Evolutionary conservation across 225 moss, liverwort and hornwort species (phyloP), one percentile per base, ranked within the genome.

Genomic region (Bryoerythrophyllum caledonicum): DNA sequence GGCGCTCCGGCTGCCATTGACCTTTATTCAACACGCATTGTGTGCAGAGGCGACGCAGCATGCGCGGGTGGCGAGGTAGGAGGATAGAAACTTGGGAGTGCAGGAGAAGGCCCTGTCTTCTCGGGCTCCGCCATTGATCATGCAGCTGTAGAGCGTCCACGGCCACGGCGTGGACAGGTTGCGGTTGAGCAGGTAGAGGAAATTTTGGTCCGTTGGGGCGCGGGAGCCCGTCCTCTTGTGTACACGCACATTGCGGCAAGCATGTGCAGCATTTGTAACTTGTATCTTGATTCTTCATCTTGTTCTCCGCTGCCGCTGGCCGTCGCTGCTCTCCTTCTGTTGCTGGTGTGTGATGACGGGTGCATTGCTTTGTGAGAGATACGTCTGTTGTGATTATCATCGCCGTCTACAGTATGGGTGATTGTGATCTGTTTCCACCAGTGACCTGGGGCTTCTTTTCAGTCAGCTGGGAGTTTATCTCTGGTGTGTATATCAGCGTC

Each of bases 11-110:
- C 14, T 10, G 21, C 5, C 20, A 19, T 28, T 20, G 23, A 10
- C 17, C 61, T 10, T n/a, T 58, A 26, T 78, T 65, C 59, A 82
- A 85, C 87, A 82, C 85, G 55, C 82, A 88, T 88, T 88, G 85
- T 88, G 85, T 85, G 60, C 72, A 75, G 82, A 77, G 74, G 77
- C 76, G 64, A 77, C 54, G 48, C 70, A 70, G 63, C 51, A 59
- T 41, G 38, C 64, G 19, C 70, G 0, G 46, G 67, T 67, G 2
- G 54, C 67, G 61, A 68, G 72, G 73, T 58, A 43, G 72, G 19
- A 52, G 68, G 59, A 28, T 27, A 49, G 48, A 14, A 7, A 49
- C 5, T 30, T 64, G 16, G 72, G 53, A 2, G 73, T 17, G 17
- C 49, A 25, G 25, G 24, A 32, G 63, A 43, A 32, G 43, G 0